phyloP scores from a whole-genome alignment of 768 basidiomycete genomes.

The Russula earlei region DNA sequence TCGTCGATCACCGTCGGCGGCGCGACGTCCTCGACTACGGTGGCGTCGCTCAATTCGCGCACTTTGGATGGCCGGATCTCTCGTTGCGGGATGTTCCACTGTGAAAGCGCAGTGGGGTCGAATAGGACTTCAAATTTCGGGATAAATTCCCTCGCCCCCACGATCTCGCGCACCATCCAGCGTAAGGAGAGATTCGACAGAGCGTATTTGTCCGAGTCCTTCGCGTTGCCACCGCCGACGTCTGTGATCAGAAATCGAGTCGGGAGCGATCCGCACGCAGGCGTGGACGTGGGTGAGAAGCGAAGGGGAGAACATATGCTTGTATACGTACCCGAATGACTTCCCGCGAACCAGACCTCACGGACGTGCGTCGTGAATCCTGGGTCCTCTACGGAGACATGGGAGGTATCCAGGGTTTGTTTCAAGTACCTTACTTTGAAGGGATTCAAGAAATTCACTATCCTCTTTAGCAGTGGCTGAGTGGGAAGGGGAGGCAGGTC shows the following conservation, averaged over 20 bases:
- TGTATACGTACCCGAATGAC: conserved; percentile 4
- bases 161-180: conserved; percentile 17
- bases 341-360: too few relatives aligned
- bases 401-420: not conserved
- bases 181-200: conserved; percentile 9
- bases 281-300: not conserved
- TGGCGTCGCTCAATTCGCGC: too few relatives aligned
- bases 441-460: not conserved
- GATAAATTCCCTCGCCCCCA: not conserved
- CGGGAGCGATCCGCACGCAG: not conserved
- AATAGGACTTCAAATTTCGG: not conserved
- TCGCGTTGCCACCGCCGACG: conserved; percentile 9
- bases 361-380: too few relatives aligned
- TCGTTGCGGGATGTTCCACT: not conserved
- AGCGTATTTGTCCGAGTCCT: not conserved
- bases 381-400: too few relatives aligned
- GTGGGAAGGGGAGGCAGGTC: conserved; percentile 17
- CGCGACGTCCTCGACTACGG: too few relatives aligned
- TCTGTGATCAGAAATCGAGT: not conserved
- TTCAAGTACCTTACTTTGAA: not conserved
- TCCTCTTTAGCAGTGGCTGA: conserved; percentile 1
- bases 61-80: not conserved
- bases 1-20: too few relatives aligned
- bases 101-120: not conserved
- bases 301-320: not conserved